A percentile compares a stretch with the other conserved stretches of the same genome.
phyloP scores from a whole-genome alignment of 805 yeast genomes.

The Vanderwaltozyma tropicalis region DNA sequence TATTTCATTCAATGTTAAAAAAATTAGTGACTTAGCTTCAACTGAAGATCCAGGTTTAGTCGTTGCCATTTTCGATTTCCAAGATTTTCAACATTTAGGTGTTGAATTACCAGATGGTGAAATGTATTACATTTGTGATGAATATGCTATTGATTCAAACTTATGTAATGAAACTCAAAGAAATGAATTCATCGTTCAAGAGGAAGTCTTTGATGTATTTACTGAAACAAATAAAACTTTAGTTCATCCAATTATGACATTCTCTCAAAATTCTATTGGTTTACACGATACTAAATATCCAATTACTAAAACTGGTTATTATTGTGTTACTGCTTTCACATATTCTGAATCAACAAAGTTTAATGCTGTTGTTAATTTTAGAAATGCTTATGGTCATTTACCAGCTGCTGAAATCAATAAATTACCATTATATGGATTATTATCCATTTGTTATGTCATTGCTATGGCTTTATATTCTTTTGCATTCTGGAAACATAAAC shows the following conservation, averaged over 20 bases:
- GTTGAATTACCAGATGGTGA: slow-evolving; percentile 33
- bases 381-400: slow-evolving; percentile 83
- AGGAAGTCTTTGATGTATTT: slow-evolving; percentile 32
- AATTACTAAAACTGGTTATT: slow-evolving; percentile 74
- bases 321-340: slow-evolving; percentile 72
- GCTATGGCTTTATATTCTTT: slow-evolving; percentile 76
- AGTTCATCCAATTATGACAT: slow-evolving; percentile 44
- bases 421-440: slow-evolving; percentile 75
- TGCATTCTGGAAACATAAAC: slow-evolving; percentile 73
- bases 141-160: slow-evolving; percentile 43
- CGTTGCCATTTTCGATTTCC: slow-evolving; percentile 73
- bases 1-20: slow-evolving; percentile 39
- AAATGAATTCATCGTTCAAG: slow-evolving; percentile 53
- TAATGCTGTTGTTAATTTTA: slow-evolving; percentile 64
- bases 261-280: slow-evolving; percentile 47
- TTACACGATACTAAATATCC: slow-evolving; percentile 51
- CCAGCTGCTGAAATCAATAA: slow-evolving; percentile 89
- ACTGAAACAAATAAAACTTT: slow-evolving; percentile 46
- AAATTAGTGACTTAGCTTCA: slow-evolving; percentile 21
- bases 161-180: slow-evolving; percentile 45
- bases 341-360: slow-evolving; percentile 36
- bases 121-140: slow-evolving; percentile 65
- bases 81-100: slow-evolving; percentile 66
- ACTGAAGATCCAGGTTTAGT: slow-evolving; percentile 40
- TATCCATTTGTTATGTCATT: slow-evolving; percentile 74